Evolutionary conservation across 169 alveolate species (phyloP).

Genomic region (Eimeria necatrix): DNA sequence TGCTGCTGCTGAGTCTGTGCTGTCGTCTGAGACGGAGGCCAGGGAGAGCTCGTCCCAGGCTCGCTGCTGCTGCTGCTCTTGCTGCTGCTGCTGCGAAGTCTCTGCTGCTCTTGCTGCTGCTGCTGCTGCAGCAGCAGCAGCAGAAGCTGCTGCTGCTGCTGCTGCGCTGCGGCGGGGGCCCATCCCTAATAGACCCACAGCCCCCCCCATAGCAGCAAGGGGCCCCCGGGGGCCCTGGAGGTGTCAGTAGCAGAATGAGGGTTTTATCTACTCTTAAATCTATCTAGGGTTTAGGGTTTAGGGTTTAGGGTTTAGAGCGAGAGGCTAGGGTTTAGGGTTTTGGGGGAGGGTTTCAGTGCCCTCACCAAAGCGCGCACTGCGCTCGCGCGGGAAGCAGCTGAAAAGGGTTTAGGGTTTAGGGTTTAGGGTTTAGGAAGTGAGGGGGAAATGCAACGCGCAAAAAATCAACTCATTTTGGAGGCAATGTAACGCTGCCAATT

Average conservation of each 20-base stretch:
- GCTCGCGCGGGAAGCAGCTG: too few relatives aligned
- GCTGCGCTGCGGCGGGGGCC: too few relatives aligned
- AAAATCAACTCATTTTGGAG: not conserved
- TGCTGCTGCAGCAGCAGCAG: conserved; percentile 15
- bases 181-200: not conserved
- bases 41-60: not conserved
- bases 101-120: not conserved
- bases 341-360: not conserved
- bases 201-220: not conserved
- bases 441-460: not conserved
- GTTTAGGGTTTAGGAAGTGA: too few relatives aligned
- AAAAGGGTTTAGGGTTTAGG: conserved; percentile 12
- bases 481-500: not conserved
- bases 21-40: not conserved
- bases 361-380: not conserved
- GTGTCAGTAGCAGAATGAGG: not conserved
- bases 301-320: not conserved
- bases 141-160: not conserved
- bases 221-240: not conserved
- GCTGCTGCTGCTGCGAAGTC: not conserved
- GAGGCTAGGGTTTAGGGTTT: conserved; percentile 27
- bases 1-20: not conserved
- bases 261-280: not conserved
- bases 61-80: not conserved
- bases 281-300: conserved; percentile 29